phyloP scores from a whole-genome alignment of 371 early-diverging fungal genomes.

The Conidiobolus incongruus region DNA sequence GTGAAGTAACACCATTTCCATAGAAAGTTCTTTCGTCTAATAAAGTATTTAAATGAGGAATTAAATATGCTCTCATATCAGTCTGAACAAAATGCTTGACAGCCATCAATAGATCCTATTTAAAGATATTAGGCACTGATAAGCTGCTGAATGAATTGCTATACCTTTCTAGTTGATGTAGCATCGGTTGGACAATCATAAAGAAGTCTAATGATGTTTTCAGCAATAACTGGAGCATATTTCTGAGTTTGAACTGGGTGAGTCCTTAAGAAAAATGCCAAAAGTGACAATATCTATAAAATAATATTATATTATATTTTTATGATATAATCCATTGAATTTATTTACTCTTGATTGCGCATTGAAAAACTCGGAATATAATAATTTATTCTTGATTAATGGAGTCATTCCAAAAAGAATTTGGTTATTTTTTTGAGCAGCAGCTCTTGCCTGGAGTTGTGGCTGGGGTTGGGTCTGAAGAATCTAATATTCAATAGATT shows the following conservation, averaged over 20 bases:
- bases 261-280: slow-evolving; percentile 79
- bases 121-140: background rate
- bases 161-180: slow-evolving; percentile 68
- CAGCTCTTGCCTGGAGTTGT: slow-evolving; percentile 45
- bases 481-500: slow-evolving; percentile 3
- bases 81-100: slow-evolving; percentile 84
- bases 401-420: slow-evolving; percentile 66
- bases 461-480: slow-evolving; percentile 50
- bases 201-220: slow-evolving; percentile 64
- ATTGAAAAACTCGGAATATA: slow-evolving; percentile 64
- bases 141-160: background rate
- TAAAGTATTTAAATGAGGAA: slow-evolving; percentile 65
- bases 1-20: slow-evolving; percentile 79
- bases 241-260: slow-evolving; percentile 43
- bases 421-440: slow-evolving; percentile 35
- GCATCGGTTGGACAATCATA: slow-evolving; percentile 88
- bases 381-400: slow-evolving; percentile 36
- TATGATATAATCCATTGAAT: slow-evolving; percentile 23
- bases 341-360: slow-evolving; percentile 39
- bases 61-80: slow-evolving; percentile 69
- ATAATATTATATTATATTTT: background rate
- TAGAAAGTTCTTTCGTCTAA: slow-evolving; percentile 78
- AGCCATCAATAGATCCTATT: slow-evolving; percentile 76
- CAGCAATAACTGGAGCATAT: slow-evolving; percentile 63
- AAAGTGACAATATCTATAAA: slow-evolving; percentile 73